Evolutionary conservation across 2,329 filamentous ascomycete species (phyloP).

Genomic region (Scopulariopsis brevicaulis): DNA sequence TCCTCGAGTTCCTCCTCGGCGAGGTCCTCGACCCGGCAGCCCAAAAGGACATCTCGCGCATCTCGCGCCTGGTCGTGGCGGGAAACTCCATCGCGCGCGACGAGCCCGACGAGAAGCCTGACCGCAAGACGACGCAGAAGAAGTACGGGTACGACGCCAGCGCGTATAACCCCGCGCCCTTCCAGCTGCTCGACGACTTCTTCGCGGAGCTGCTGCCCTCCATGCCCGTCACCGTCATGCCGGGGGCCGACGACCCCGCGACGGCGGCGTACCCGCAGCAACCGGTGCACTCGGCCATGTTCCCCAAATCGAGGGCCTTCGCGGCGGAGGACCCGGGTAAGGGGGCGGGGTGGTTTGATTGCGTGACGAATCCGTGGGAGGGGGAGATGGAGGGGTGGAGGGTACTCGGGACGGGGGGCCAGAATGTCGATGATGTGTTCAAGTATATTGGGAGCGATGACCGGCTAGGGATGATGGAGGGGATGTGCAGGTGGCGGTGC

Average conservation of each 20-base stretch:
- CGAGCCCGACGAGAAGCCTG: slow-evolving; percentile 25
- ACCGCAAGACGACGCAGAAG: slow-evolving; percentile 46
- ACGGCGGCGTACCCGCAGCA: slow-evolving; percentile 88
- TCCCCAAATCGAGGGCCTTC: slow-evolving; percentile 64
- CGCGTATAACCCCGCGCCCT: slow-evolving; percentile 77
- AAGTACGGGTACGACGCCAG: slow-evolving; percentile 93
- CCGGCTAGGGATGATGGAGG: slow-evolving; percentile 82
- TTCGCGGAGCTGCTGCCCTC: slow-evolving; percentile 71
- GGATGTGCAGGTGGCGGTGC: slow-evolving; percentile 85
- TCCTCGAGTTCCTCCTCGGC: slow-evolving; percentile 80
- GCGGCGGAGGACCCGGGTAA: slow-evolving; percentile 33
- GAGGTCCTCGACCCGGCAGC: slow-evolving; percentile 54
- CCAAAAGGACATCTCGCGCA: slow-evolving; percentile 50
- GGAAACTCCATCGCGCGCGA: slow-evolving; percentile 74
- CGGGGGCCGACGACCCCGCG: slow-evolving; percentile 75
- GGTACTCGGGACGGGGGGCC: slow-evolving; percentile 75
- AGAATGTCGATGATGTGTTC: slow-evolving; percentile 88
- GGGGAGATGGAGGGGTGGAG: slow-evolving; percentile 85
- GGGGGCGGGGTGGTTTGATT: slow-evolving; percentile 64
- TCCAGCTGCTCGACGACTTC: slow-evolving; percentile 73
- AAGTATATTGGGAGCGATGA: slow-evolving; percentile 78
- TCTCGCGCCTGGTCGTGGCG: slow-evolving; percentile 80
- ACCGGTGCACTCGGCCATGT: slow-evolving; percentile 85
- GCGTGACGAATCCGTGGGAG: slow-evolving; percentile 88
- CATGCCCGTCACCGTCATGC: slow-evolving; percentile 79